Base-by-base conservation (phyloP, 768 basidiomycete species). In the Podaxis rugospora region DNA sequence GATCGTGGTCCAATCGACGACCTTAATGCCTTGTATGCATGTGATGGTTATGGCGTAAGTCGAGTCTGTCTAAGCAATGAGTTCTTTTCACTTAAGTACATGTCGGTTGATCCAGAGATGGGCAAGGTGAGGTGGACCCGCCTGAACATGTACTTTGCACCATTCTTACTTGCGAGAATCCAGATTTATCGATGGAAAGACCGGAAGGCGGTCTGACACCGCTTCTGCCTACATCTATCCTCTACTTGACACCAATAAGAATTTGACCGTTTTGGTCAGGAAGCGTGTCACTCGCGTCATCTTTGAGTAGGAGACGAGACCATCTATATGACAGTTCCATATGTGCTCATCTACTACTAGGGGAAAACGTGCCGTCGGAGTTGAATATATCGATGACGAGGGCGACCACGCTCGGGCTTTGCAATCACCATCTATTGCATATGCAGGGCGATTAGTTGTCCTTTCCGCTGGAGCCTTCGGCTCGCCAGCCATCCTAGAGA, bases 131-230 rank as follows among this genome's bases (percentile, higher is more conserved):
- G 75, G 28, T 25, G 55, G 28, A 50, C 55, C 46, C 14, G 9
- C 35, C 37, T 55, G 1, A 16, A n/a, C 44, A 36, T 25, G n/a
- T 14, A 23, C 10, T 37, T 18, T 9, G 21, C 21, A 42, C 5
- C 21, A 23, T 11, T 6, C 21, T 28, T 32, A 61, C 49, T 37
- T n/a, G 14, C 2, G 40, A 44, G 7, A 39, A 44, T 54, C 5
- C 63, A 90, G 87, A 65, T 89, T 83, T 66, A 74, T 89, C 16
- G 75, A 83, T 61, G 69, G 66, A 1, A 68, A 70, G 16, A 83
- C 78, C 2, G 87, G 87, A 25, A 74, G 64, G 47, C 81, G 87
- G 21, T 86, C 85, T 0, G 86, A 88, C 65, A 66, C 79, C 0
- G 76, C 87, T 2, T 80, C 84, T 62, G 65, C 75, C 64, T 84